Conservation (phyloP, 2,329 filamentous ascomycete genomes). For the Zarea fungicola region DNA sequence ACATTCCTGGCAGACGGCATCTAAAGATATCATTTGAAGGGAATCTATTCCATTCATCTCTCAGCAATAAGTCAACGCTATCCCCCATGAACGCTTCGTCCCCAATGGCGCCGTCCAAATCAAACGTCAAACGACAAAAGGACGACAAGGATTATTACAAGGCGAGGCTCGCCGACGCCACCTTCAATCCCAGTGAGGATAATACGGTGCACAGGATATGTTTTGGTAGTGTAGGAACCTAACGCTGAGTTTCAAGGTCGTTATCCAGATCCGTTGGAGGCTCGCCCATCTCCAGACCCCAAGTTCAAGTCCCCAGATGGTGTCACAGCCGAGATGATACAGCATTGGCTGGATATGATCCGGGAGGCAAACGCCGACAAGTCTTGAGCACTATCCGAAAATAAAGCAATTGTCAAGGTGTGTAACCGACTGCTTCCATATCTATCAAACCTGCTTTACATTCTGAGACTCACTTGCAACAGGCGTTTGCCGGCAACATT, state of each 20-base stretch:
- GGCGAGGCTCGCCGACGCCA: conserved; percentile 36
- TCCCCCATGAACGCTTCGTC: conserved; percentile 1
- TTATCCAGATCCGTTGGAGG: conserved; percentile 43
- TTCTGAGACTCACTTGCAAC: too few relatives aligned
- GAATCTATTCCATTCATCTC: too few relatives aligned
- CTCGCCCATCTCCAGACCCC: conserved; percentile 28
- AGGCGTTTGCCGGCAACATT: too few relatives aligned
- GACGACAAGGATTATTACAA: conserved; percentile 39
- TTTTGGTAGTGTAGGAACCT: neutral
- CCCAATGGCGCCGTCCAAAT: conserved; percentile 19
- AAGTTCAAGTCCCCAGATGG: conserved; percentile 30
- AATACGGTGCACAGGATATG: too few relatives aligned
- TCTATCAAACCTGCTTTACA: too few relatives aligned
- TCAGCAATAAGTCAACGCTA: neutral
- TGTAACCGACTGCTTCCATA: too few relatives aligned
- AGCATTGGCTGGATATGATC: conserved; percentile 32
- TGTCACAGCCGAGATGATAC: conserved; percentile 37
- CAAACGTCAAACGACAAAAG: conserved; percentile 32
- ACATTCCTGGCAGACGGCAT: too few relatives aligned
- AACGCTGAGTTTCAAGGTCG: conserved; percentile 23
- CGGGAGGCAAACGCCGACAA: conserved; percentile 10
- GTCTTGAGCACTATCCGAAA: too few relatives aligned
- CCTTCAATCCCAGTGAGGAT: conserved; percentile 42
- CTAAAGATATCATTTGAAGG: too few relatives aligned
- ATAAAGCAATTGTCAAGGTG: too few relatives aligned